Conservation (phyloP, 2,329 filamentous ascomycete species). For the Magnaporthiopsis poae region DNA sequence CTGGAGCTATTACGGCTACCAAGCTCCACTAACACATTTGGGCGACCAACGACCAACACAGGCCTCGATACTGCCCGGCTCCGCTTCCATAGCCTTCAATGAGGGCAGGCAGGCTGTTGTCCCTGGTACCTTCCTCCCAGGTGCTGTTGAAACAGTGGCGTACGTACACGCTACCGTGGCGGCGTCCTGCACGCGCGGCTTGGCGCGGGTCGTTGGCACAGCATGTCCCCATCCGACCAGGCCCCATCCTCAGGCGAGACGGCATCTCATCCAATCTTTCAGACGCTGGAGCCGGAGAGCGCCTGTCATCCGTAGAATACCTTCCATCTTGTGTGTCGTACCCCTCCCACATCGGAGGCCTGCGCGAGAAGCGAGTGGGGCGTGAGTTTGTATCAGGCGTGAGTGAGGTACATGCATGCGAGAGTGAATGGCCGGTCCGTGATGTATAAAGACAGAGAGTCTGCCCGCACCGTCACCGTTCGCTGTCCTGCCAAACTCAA, state of each 20-base stretch:
- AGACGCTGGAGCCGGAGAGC: neutral
- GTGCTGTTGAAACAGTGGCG: neutral
- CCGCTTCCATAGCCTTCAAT: neutral
- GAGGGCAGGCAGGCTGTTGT: neutral
- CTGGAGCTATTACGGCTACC: too few species aligned
- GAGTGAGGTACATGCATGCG: neutral
- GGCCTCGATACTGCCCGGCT: neutral
- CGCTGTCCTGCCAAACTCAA: neutral
- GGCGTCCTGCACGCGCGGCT: neutral
- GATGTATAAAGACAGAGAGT: neutral
- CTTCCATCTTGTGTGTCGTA: neutral
- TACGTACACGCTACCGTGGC: neutral
- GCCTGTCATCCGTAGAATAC: neutral
- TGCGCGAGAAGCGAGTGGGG: neutral
- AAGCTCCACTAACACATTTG: neutral
- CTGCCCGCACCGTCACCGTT: neutral
- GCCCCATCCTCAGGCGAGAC: neutral
- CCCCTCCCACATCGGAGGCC: neutral
- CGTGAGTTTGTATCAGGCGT: neutral
- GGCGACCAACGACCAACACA: neutral
- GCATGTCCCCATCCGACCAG: neutral
- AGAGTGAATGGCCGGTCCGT: neutral
- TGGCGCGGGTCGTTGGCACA: neutral
- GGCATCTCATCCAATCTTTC: neutral
- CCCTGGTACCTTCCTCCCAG: neutral